Base-by-base conservation (phyloP, 2,329 filamentous ascomycete species). In the Penicillium sp. region DNA sequence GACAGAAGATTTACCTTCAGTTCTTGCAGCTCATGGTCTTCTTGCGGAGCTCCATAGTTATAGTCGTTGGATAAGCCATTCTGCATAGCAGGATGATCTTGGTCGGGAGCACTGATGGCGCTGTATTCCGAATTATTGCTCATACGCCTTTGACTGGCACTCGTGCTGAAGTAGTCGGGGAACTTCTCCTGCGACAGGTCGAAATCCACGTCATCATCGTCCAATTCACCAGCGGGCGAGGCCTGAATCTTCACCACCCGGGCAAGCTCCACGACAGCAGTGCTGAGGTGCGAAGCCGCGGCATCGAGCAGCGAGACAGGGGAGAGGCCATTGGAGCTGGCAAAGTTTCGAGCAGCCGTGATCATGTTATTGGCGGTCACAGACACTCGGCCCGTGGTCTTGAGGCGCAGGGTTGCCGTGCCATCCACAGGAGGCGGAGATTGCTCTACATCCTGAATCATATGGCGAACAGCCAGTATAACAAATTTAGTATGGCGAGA, bases 341-440 rank as follows among this genome's bases (percentile, higher is more conserved):
- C 82, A 62, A 92, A 95, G 58, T 95, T 95, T 69, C 93, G 95
- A 22, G 86, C 84, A 1, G 90, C 87, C 2, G 90, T 96, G 55
- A 96, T 95, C 41, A 98, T 73, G 57, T 90, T 92, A 71, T 96
- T 96, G 32, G 92, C 89, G 1, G 90, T 94, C 2, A 84, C 83
- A n/a, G 88, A 93, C 2, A 96, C 84, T 41, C 83, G 82, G 33
- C 78, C 76, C 65, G 86, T 93, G 44, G 93, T 74, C 61, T 82
- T 87, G 17, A 73, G 69, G 48, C 80, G 79, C 45, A 82, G 71
- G 47, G 79, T 75, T 25, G 68, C 62, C 17, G 71, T 70, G 23
- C 76, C 76, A 17, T 77, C 75, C 23, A 66, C 73, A 1, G 71
- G 64, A 9, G 75, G 70, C 31, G 77, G 73, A 36, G 82, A 80